A percentile compares a stretch with the other conserved stretches of the same genome.
These are phyloP conservation scores for Saccharomycopsis sp. DNA, from an alignment of 805 yeast species.

Conservation along the genomic window DNA sequence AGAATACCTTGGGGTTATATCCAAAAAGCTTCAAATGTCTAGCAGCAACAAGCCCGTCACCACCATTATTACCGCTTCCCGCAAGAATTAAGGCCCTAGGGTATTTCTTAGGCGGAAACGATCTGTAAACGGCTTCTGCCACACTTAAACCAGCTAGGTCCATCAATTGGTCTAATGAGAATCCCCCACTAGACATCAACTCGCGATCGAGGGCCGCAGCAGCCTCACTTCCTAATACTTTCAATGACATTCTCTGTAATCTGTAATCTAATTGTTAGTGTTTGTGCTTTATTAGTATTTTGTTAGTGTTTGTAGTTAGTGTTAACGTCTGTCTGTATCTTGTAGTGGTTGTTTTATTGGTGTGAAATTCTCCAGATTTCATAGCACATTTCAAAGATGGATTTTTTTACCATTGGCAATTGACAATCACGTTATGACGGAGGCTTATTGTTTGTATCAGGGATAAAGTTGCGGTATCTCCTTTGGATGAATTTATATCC, in stretches of 20 bases:
- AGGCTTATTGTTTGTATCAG: too few species aligned
- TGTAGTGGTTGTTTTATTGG: too few species aligned
- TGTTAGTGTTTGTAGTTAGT: not conserved
- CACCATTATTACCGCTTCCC: conserved; percentile 96
- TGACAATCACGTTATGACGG: too few species aligned
- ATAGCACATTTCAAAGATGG: too few species aligned
- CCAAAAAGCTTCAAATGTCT: conserved; percentile 81
- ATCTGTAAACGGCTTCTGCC: conserved; percentile 72
- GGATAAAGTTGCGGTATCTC: too few species aligned
- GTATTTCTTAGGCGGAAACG: conserved; percentile 49
- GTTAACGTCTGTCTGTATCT: too few species aligned
- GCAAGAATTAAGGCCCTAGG: conserved; percentile 58
- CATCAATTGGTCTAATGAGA: conserved; percentile 85
- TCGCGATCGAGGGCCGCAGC: conserved; percentile 82
- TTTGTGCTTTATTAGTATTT: too few species aligned
- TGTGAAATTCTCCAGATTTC: too few species aligned
- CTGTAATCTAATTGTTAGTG: too few species aligned
- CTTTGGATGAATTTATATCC: too few species aligned
- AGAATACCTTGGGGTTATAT: conserved; percentile 66
- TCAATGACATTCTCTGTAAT: conserved; percentile 27
- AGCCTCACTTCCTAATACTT: conserved; percentile 38
- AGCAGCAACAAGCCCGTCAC: conserved; percentile 95
- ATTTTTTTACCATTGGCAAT: too few species aligned
- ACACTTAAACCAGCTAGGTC: conserved; percentile 94
- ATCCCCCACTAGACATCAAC: conserved; percentile 78